Evolutionary conservation across 371 early-diverging fungal species (phyloP).

Genomic region (Haplosporangium sp.): DNA sequence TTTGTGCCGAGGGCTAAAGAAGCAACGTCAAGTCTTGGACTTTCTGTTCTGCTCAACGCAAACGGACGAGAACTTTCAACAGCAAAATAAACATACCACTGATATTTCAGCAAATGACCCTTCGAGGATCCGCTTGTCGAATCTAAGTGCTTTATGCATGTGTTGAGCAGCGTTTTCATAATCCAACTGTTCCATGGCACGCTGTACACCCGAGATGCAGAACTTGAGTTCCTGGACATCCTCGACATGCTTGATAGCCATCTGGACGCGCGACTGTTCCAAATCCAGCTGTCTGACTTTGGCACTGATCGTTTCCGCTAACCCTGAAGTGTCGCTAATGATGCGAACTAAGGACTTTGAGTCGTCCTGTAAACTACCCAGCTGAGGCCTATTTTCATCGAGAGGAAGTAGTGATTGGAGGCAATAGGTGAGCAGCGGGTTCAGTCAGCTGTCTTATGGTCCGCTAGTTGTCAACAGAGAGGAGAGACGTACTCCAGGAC

Average conservation of each 20-base stretch:
- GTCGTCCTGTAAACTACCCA: conserved; percentile 62
- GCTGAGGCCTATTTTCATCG: conserved; percentile 64
- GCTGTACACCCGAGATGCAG: conserved; percentile 78
- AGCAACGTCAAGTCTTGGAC: too few relatives aligned
- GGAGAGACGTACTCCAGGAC: conserved; percentile 62
- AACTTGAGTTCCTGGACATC: conserved; percentile 82
- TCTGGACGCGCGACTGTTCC: conserved; percentile 81
- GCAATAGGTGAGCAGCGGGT: background rate
- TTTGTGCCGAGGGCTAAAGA: conserved; percentile 65
- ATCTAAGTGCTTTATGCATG: conserved; percentile 72
- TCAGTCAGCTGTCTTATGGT: background rate
- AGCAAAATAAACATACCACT: conserved; percentile 49
- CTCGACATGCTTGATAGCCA: conserved; percentile 75
- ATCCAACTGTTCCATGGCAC: conserved; percentile 76
- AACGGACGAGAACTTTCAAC: too few relatives aligned
- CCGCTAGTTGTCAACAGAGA: background rate
- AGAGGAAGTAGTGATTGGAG: background rate
- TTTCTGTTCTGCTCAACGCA: too few relatives aligned
- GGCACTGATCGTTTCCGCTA: conserved; percentile 84
- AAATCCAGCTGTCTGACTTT: conserved; percentile 86
- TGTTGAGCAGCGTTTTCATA: conserved; percentile 81
- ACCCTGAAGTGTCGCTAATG: conserved; percentile 72
- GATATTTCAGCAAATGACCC: conserved; percentile 79
- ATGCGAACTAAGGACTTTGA: conserved; percentile 67
- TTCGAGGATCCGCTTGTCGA: conserved; percentile 73